Conservation (phyloP, 2,329 filamentous ascomycete genomes). For the Fusarium napiforme region DNA sequence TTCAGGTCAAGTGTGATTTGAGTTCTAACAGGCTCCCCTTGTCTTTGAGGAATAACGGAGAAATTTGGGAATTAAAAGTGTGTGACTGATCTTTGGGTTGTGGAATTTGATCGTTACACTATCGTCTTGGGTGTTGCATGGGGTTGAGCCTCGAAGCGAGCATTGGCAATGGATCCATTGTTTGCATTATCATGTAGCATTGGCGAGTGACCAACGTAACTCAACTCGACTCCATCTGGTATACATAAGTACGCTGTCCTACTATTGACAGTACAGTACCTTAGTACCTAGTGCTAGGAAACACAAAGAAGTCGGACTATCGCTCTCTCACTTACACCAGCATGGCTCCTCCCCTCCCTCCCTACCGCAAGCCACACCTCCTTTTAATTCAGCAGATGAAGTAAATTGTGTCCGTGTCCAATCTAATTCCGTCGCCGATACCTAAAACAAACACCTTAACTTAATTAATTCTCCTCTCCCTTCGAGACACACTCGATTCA, state of each 20-base stretch:
- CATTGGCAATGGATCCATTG: slow-evolving; percentile 10
- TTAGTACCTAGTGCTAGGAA: not conserved
- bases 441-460: slow-evolving; percentile 6
- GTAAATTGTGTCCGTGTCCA: not conserved
- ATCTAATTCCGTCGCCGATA: not conserved
- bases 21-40: not conserved
- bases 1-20: not conserved
- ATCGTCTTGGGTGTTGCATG: slow-evolving; percentile 27
- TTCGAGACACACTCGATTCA: slow-evolving; percentile 10
- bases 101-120: slow-evolving; percentile 18
- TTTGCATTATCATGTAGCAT: slow-evolving; percentile 5
- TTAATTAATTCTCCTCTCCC: not conserved
- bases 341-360: not conserved
- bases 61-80: not conserved
- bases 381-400: not conserved
- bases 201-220: slow-evolving; percentile 4
- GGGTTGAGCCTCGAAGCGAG: slow-evolving; percentile 33
- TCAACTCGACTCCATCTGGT: not conserved
- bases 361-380: slow-evolving; percentile 7
- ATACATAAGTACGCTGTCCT: slow-evolving; percentile 10
- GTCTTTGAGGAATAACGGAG: not conserved
- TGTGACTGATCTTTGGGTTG: not conserved
- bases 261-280: not conserved
- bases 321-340: slow-evolving; percentile 21
- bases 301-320: slow-evolving; percentile 6